Base-by-base conservation (phyloP, 768 basidiomycete genomes). In the Lentinula boryana region DNA sequence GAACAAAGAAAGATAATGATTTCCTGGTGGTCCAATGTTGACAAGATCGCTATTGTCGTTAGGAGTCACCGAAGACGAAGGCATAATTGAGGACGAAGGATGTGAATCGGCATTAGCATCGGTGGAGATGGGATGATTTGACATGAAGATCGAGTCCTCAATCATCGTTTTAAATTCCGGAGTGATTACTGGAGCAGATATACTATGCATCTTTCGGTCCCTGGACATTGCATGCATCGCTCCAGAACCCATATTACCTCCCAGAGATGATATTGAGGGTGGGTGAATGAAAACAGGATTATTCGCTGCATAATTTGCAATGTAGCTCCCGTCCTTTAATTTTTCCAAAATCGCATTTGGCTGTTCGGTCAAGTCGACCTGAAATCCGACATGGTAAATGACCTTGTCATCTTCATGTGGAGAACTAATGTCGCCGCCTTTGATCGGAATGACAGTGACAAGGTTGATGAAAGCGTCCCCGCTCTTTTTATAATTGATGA, bases 361-460 rank as follows among this genome's bases (percentile, higher is more conserved):
- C 74, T 95, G 93, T 67, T 89, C 85, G 16, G 86, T 86, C 53
- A 99, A 78, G 72, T 98, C 93, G 59, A 97, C 90, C 74, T 99
- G 95, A 78, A 99, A 98, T 0, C 97, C 97, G 55, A 99, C 88
- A 67, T 92, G 89, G 70, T 89, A 96, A 8, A 84, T 86, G 43
- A 91, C 80, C 49, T 95, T 88, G 58, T 85, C 84, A 40, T 80
- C 79, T 64, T 86, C 87, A 46, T 84, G 79, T 64, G 74, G 44
- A 33, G 65, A 68, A 70, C 79, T 73, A 60, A 64, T 61, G 66
- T 76, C 79, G 18, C 84, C 91, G 7, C 88, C 92, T 0, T 78
- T 70, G 61, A 98, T 82, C 16, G 97, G 96, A 40, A 98, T 90
- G 67, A 98, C 83, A 23, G 91, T 91, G 64, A 98, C 86, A 60